A percentile compares a stretch with the other conserved stretches of the same genome.
Evolutionary conservation across 2,329 filamentous ascomycete genomes (phyloP).

Genomic region (Aspergillus brasiliensis): DNA sequence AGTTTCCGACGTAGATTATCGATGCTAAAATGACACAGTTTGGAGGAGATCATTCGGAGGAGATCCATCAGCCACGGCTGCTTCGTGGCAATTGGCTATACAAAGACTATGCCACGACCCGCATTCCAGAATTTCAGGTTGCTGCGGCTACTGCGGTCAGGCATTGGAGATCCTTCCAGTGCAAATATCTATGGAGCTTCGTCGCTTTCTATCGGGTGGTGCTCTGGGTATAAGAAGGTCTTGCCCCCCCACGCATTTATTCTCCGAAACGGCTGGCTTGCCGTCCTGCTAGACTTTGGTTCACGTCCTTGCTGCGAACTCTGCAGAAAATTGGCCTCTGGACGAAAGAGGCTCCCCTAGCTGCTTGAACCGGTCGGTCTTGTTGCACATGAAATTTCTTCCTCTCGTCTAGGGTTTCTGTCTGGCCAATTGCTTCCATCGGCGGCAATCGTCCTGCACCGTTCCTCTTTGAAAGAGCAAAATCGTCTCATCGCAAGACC

Average conservation of each 20-base stretch:
- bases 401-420: no score
- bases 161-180: background rate
- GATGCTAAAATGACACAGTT: no score
- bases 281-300: background rate
- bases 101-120: conserved; percentile 11
- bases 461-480: no score
- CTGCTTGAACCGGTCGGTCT: no score
- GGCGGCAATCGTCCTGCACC: no score
- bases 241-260: conserved; percentile 6
- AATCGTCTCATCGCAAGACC: no score
- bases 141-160: conserved; percentile 16
- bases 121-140: conserved; percentile 26
- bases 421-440: no score
- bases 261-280: conserved; percentile 7
- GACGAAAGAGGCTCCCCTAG: no score
- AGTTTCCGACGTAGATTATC: no score
- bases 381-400: background rate
- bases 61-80: background rate
- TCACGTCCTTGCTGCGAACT: conserved; percentile 6
- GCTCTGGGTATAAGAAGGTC: background rate
- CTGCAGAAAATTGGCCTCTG: background rate
- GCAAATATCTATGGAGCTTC: background rate
- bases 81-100: background rate
- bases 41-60: no score
- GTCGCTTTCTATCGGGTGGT: background rate